Conservation (phyloP, 1,284 basidiomycete genomes). For the Malassezia obtusa region DNA sequence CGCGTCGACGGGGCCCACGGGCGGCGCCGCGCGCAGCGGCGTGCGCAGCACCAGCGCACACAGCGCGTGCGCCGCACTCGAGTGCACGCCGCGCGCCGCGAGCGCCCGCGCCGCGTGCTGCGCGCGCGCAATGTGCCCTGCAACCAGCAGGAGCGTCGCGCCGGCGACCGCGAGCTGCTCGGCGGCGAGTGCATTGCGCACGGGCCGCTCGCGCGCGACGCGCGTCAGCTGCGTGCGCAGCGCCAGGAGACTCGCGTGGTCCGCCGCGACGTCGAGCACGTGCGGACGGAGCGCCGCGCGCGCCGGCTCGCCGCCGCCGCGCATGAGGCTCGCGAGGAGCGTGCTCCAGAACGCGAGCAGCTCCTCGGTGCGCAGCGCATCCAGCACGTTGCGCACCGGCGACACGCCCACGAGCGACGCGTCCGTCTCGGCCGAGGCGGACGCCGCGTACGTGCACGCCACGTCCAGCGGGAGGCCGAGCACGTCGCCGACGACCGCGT, state of each 20-base stretch:
- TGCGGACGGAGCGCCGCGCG: not conserved
- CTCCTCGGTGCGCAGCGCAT: constrained; percentile 27
- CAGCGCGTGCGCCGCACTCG: not conserved
- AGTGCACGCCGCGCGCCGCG: not conserved
- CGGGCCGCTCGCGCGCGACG: not conserved
- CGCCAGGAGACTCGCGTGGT: not conserved
- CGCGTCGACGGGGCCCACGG: constrained; percentile 6
- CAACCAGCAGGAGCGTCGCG: constrained; percentile 4
- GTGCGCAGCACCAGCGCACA: not conserved
- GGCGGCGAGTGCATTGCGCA: not conserved
- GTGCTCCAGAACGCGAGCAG: constrained; percentile 28
- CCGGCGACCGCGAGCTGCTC: constrained; percentile 11
- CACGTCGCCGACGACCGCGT: constrained; percentile 21
- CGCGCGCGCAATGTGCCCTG: not conserved
- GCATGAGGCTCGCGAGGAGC: constrained; percentile 26
- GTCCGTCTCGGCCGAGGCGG: not conserved
- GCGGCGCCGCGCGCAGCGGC: not conserved
- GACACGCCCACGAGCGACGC: constrained; percentile 16
- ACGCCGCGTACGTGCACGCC: constrained; percentile 18
- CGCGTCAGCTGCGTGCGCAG: constrained; percentile 1
- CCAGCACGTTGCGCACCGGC: constrained; percentile 27
- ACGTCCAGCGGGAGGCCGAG: constrained; percentile 26
- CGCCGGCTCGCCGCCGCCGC: not conserved
- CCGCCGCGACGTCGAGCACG: constrained; percentile 8
- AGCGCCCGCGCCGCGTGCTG: not conserved